Conservation (phyloP, 345 rosid species). For the Mangifera indica region DNA sequence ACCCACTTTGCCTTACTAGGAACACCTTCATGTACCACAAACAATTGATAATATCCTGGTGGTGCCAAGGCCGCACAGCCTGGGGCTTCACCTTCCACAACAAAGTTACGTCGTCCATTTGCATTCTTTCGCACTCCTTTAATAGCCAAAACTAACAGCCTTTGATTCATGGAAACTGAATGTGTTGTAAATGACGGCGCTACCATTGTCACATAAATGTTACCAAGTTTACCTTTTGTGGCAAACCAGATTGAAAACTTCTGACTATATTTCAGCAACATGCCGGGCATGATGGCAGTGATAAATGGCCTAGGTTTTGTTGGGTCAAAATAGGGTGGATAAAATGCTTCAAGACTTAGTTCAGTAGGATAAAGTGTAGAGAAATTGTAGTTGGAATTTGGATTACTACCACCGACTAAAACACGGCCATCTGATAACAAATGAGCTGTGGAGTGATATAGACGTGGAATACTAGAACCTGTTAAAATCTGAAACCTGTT, state of each 20-base stretch:
- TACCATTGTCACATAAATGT: slow-evolving; percentile 38
- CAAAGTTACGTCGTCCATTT: background rate
- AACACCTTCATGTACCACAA: slow-evolving; percentile 39
- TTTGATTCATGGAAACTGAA: slow-evolving; percentile 63
- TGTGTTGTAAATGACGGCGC: slow-evolving; percentile 63
- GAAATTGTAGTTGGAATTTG: slow-evolving; percentile 36
- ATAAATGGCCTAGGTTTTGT: slow-evolving; percentile 28
- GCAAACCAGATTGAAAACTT: slow-evolving; percentile 24
- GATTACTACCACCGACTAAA: slow-evolving; percentile 46
- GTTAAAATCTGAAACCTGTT: slow-evolving; percentile 25
- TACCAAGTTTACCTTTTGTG: slow-evolving; percentile 1
- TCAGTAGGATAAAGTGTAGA: slow-evolving; percentile 36
- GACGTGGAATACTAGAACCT: slow-evolving; percentile 35
- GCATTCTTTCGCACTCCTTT: background rate
- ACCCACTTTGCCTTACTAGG: slow-evolving; percentile 48
- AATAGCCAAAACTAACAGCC: slow-evolving; percentile 47
- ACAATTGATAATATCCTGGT: slow-evolving; percentile 41
- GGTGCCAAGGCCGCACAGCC: slow-evolving; percentile 41
- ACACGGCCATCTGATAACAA: slow-evolving; percentile 46
- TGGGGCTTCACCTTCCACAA: slow-evolving; percentile 23
- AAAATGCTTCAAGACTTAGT: slow-evolving; percentile 44
- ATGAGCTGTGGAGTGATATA: slow-evolving; percentile 48
- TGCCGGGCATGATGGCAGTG: slow-evolving; percentile 15
- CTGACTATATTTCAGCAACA: slow-evolving; percentile 22
- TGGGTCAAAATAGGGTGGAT: slow-evolving; percentile 39